Evolutionary conservation across 495 filamentous ascomycete genomes (phyloP).

Genomic region (Xylaria bambusicola): DNA sequence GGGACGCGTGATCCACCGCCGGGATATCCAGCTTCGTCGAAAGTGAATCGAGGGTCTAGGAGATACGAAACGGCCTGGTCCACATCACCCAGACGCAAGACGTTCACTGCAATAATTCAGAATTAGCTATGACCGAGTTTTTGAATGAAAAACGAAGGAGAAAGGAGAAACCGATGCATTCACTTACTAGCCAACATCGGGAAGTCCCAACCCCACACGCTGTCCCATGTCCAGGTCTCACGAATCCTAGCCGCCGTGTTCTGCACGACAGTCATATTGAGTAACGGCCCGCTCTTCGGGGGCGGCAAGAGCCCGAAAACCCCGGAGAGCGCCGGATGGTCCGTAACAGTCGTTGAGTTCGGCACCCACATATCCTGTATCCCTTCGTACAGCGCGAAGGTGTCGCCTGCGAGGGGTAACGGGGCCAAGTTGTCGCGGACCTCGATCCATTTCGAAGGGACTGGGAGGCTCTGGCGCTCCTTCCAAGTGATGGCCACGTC

Average conservation of each 20-base stretch:
- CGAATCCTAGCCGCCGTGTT: conserved; percentile 48
- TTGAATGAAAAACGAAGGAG: background rate
- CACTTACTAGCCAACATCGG: conserved; percentile 49
- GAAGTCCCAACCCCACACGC: conserved; percentile 58
- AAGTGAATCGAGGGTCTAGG: conserved; percentile 47
- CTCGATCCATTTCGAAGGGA: conserved; percentile 40
- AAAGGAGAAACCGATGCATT: background rate
- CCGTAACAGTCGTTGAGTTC: conserved; percentile 39
- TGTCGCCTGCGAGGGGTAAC: conserved; percentile 44
- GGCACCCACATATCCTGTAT: conserved; percentile 51
- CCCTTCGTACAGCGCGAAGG: conserved; percentile 53
- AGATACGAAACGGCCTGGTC: conserved; percentile 52
- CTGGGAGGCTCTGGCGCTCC: conserved; percentile 35
- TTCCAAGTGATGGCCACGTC: conserved; percentile 45
- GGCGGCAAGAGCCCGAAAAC: conserved; percentile 54
- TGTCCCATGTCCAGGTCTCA: conserved; percentile 47
- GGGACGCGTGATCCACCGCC: conserved; percentile 53
- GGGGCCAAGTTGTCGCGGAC: conserved; percentile 50
- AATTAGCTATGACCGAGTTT: background rate
- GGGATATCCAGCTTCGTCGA: conserved; percentile 56
- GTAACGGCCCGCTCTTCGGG: conserved; percentile 34
- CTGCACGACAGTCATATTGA: conserved; percentile 43
- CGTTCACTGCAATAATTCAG: conserved; percentile 36
- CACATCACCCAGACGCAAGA: conserved; percentile 46
- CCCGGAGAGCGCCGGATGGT: conserved; percentile 54